phyloP scores from a whole-genome alignment of 2,329 filamentous ascomycete genomes.

The Thielaviopsis populi region DNA sequence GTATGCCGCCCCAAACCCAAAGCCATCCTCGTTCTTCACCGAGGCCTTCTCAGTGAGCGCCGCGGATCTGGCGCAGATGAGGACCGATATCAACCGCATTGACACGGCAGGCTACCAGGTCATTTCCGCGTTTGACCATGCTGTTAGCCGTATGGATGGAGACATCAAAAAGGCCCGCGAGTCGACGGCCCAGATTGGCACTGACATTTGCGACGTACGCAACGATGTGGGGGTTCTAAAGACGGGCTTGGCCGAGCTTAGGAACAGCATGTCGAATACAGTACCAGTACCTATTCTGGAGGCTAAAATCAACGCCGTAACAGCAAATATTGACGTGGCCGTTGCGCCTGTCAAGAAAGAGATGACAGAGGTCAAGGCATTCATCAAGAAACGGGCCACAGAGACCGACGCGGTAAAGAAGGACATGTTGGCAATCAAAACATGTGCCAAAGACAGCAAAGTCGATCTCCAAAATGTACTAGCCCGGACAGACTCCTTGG shows the following conservation, averaged over 20 bases:
- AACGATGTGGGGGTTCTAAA: constrained; percentile 22
- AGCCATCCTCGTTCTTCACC: background rate
- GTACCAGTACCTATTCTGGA: background rate
- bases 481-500: constrained; percentile 7
- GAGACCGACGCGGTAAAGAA: background rate
- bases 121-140: constrained; percentile 25
- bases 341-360: constrained; percentile 2
- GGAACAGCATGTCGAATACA: background rate
- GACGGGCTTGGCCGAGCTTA: constrained; percentile 20
- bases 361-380: background rate
- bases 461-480: background rate
- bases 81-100: constrained; percentile 25
- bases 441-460: background rate
- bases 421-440: background rate
- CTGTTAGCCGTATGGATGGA: constrained; percentile 24
- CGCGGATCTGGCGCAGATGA: constrained; percentile 7
- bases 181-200: constrained; percentile 21
- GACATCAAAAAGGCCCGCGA: constrained; percentile 25
- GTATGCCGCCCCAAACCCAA: background rate
- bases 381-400: background rate
- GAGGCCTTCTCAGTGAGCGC: constrained; percentile 6
- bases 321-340: background rate
- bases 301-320: background rate
- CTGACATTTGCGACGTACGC: constrained; percentile 19
- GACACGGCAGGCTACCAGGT: constrained; percentile 26